Base-by-base conservation (phyloP, 2,329 filamentous ascomycete species). In the Colletotrichum costaricense region DNA sequence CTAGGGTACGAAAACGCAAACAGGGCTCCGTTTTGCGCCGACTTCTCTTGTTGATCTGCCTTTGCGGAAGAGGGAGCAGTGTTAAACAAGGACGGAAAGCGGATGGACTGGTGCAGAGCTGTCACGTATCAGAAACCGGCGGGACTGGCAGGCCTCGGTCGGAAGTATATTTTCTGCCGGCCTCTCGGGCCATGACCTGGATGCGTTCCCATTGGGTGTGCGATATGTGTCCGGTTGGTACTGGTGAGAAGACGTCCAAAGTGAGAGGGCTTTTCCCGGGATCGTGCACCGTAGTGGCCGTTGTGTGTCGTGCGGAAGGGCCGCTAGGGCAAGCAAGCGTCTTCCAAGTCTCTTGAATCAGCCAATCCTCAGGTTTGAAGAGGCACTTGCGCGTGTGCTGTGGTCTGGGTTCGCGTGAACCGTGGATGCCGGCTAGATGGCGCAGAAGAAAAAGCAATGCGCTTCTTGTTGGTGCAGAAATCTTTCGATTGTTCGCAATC, bases 61-160 rank as follows among this genome's bases (percentile, higher is more conserved):
- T 11, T 19, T 22, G 16, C 42, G 7, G 19, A 19, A n/a, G 33
- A 19, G 19, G 3, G 11, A 57, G 19, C 38, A 42, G 33, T 11
- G 28, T n/a, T 52, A 35, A 69, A 64, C 42, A 26, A 52, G 33
- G 35, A 64, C 52, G 52, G 22, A 57, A 54, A 59, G 38, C 57
- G 7, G 67, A 26, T 14, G 38, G 55, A 55, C 30, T 54, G 62
- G 67, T 59, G 52, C 55, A 60, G 12, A 59, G n/a, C 30, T 70
- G 67, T 70, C 67, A 60, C 28, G 57, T 52, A 52, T 68, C 69
- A 57, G 57, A 55, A 72, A 38, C 33, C 57, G 30, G 54, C 49
- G 38, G 52, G 57, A n/a, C 54, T 70, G 54, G 24, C 30, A 63
- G 67, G 60, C 59, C 52, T 66, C 62, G 62, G 55, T 55, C 12